Evolutionary conservation across 192 early-diverging fungal genomes (phyloP).

Genomic region (Coemansia erecta): DNA sequence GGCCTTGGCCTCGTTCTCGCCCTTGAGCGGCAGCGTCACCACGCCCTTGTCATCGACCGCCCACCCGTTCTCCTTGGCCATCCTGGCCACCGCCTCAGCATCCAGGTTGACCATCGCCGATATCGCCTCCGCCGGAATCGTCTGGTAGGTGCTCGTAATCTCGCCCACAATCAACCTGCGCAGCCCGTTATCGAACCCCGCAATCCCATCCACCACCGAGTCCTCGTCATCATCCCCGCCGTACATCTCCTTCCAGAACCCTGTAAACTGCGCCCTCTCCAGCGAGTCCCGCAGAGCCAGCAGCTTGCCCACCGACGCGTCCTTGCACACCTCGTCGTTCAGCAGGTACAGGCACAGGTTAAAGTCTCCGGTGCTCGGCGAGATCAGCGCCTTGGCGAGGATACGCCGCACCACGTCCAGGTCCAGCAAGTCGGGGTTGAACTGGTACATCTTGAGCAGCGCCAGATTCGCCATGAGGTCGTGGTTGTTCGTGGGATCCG

Average conservation of each 20-base stretch:
- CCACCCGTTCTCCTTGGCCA: conserved; percentile 66
- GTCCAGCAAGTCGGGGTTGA: conserved; percentile 79
- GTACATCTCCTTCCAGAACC: conserved; percentile 68
- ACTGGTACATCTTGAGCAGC: conserved; percentile 92
- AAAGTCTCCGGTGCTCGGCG: conserved; percentile 84
- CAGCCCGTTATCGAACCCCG: conserved; percentile 72
- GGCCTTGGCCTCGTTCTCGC: conserved; percentile 82
- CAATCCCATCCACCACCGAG: conserved; percentile 61
- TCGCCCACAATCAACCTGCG: conserved; percentile 72
- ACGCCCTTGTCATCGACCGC: conserved; percentile 56
- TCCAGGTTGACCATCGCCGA: conserved; percentile 67
- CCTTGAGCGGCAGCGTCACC: conserved; percentile 73
- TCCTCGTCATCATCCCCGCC: conserved; percentile 53
- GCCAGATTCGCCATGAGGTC: conserved; percentile 91
- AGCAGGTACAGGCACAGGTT: conserved; percentile 87
- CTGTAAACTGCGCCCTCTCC: conserved; percentile 69
- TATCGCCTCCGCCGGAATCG: conserved; percentile 62
- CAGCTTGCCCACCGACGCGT: conserved; percentile 55
- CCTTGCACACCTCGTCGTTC: conserved; percentile 62
- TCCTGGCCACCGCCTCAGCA: conserved; percentile 61
- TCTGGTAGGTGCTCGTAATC: conserved; percentile 79
- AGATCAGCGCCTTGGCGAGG: conserved; percentile 78
- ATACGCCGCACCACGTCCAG: conserved; percentile 70
- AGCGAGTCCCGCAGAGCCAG: conserved; percentile 72
- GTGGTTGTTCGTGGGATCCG: conserved; percentile 59